A percentile compares a stretch with the other conserved stretches of the same genome.
These are phyloP conservation scores for Rhododendron mucronatum DNA, from an alignment of 148 eudicot genomes.

Conservation along the genomic window DNA sequence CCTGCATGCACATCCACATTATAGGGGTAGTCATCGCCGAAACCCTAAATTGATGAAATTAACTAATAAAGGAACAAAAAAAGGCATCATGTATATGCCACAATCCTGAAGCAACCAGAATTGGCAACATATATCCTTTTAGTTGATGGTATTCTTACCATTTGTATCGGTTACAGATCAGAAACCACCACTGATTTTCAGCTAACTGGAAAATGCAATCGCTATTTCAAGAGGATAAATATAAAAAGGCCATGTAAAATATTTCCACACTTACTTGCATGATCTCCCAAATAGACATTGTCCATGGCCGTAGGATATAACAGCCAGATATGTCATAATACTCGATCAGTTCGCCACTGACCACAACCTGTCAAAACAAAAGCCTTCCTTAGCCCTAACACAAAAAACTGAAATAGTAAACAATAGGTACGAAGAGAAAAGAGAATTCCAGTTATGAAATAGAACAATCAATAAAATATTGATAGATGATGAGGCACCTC, in stretches of 20 bases:
- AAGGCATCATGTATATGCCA: not conserved
- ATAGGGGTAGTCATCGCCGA: not conserved
- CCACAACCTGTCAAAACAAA: conserved; percentile 56
- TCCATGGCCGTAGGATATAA: conserved; percentile 85
- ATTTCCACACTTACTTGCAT: conserved; percentile 57
- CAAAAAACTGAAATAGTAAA: too few relatives aligned
- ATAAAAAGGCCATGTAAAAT: not conserved
- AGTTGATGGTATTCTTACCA: not conserved
- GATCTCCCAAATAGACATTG: conserved; percentile 88
- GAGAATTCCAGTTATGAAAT: not conserved
- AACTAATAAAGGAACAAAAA: not conserved
- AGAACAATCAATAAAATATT: not conserved
- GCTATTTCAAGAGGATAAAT: not conserved
- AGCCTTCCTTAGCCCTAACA: not conserved
- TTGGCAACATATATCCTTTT: conserved; percentile 2
- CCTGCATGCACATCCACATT: conserved; percentile 47
- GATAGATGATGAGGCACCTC: conserved; percentile 39
- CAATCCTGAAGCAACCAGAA: not conserved
- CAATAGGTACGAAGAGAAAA: not conserved
- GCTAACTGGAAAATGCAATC: not conserved
- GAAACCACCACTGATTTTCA: not conserved
- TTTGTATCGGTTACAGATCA: not conserved
- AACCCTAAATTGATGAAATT: not conserved
- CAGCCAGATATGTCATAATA: conserved; percentile 95
- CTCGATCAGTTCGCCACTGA: conserved; percentile 85